Conservation (phyloP, 345 rosid genomes). For the Rhodamnia argentea region DNA sequence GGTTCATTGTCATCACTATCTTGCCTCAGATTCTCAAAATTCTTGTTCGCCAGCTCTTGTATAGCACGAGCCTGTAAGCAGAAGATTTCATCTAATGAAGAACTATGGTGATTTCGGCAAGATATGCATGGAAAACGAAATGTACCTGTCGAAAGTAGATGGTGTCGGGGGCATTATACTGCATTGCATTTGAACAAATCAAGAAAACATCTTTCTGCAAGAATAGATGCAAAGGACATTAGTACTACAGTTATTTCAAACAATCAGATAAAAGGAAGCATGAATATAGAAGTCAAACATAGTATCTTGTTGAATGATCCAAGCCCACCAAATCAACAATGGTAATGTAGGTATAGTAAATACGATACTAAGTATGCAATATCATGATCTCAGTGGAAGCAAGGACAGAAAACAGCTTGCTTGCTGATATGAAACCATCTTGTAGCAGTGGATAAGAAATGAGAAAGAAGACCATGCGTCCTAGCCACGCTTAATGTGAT, state of each 20-base stretch:
- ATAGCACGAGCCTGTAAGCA: slow-evolving; percentile 67
- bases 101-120: not conserved
- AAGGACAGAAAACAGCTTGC: not conserved
- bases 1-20: slow-evolving; percentile 62
- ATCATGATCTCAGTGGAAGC: not conserved
- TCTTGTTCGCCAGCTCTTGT: slow-evolving; percentile 75
- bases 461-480: not conserved
- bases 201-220: slow-evolving; percentile 44
- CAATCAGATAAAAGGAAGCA: not conserved
- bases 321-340: not conserved
- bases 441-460: not conserved
- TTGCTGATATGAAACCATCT: not conserved
- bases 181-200: slow-evolving; percentile 87
- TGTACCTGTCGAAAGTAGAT: slow-evolving; percentile 77
- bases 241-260: not conserved
- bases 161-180: slow-evolving; percentile 76
- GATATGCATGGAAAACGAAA: not conserved
- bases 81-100: slow-evolving; percentile 1
- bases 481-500: not conserved
- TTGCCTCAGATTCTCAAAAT: slow-evolving; percentile 73
- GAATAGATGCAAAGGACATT: not conserved
- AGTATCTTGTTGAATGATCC: not conserved
- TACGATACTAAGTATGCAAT: not conserved
- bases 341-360: not conserved
- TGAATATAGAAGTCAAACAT: not conserved